These are phyloP conservation scores for Kwoniella shandongensis DNA, from an alignment of 768 basidiomycete genomes.

Conservation along the genomic window DNA sequence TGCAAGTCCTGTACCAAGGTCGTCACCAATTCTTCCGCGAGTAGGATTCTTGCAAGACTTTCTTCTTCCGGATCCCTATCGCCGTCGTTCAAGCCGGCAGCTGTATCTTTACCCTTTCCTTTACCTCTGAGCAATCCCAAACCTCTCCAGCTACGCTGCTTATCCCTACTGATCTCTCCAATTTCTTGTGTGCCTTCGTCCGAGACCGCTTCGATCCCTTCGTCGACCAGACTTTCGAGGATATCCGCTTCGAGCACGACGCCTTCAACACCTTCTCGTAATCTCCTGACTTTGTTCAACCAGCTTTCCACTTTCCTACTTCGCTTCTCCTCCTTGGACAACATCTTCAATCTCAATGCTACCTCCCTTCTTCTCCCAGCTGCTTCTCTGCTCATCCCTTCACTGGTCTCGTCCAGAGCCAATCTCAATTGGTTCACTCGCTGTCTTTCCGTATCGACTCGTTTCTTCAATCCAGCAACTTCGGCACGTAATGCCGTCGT, in stretches of 20 bases:
- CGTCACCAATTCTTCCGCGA: constrained; percentile 51
- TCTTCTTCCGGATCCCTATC: constrained; percentile 24
- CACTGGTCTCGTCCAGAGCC: constrained; percentile 48
- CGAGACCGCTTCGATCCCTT: constrained; percentile 33
- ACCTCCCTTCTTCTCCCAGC: constrained; percentile 53
- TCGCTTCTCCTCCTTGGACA: constrained; percentile 40
- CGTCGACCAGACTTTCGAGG: constrained; percentile 40
- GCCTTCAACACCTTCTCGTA: constrained; percentile 37
- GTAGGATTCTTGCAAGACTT: constrained; percentile 38
- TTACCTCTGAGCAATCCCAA: constrained; percentile 20
- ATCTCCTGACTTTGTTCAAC: constrained; percentile 39
- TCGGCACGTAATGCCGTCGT: constrained; percentile 42
- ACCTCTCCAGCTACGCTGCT: constrained; percentile 29
- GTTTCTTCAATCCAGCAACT: constrained; percentile 26
- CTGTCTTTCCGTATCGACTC: constrained; percentile 29
- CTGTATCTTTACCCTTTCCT: constrained; percentile 1
- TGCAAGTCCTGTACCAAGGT: constrained; percentile 51
- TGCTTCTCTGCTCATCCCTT: constrained; percentile 47
- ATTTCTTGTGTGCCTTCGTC: neutral
- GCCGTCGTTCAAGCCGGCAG: neutral
- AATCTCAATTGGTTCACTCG: constrained; percentile 28
- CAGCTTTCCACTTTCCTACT: constrained; percentile 41
- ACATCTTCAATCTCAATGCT: constrained; percentile 43
- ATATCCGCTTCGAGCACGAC: constrained; percentile 41
- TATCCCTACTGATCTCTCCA: constrained; percentile 9